phyloP scores from a whole-genome alignment of 352 stramenopile genomes.

The Globisporangium cederbergense region DNA sequence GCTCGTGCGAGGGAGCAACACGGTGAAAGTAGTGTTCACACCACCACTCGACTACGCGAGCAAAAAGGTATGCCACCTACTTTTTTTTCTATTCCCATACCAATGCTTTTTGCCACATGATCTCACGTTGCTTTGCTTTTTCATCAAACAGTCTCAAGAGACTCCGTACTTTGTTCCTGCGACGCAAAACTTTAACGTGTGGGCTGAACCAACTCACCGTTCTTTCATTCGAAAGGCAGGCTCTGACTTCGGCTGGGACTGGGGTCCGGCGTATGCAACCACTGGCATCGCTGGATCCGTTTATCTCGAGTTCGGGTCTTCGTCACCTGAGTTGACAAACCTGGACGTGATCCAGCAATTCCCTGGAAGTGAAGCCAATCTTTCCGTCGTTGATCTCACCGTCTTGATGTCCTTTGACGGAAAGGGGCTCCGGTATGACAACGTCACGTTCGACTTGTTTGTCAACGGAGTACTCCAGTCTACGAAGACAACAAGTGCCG shows the following conservation, averaged over 20 bases:
- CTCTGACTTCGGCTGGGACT: constrained; percentile 88
- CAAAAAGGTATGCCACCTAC: constrained; percentile 23
- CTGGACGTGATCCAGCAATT: constrained; percentile 50
- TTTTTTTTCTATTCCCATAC: not conserved
- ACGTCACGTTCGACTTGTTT: constrained; percentile 45
- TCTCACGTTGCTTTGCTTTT: not conserved
- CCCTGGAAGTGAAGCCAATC: constrained; percentile 21
- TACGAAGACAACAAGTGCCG: constrained; percentile 18
- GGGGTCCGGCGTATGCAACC: constrained; percentile 71
- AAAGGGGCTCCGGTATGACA: constrained; percentile 22
- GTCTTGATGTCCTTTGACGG: constrained; percentile 37
- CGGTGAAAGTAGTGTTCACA: constrained; percentile 55
- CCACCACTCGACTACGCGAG: constrained; percentile 50
- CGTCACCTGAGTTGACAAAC: constrained; percentile 23
- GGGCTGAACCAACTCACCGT: constrained; percentile 72
- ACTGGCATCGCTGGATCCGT: constrained; percentile 55
- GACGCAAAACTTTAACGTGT: constrained; percentile 76
- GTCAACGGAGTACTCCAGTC: constrained; percentile 34
- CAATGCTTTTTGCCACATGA: not conserved
- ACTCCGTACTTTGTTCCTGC: constrained; percentile 80
- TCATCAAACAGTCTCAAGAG: constrained; percentile 29
- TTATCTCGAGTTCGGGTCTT: constrained; percentile 36
- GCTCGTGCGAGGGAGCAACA: constrained; percentile 32
- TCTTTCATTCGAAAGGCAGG: constrained; percentile 84
- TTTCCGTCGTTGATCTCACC: constrained; percentile 37